A percentile compares a stretch with the other conserved stretches of the same genome.
These are phyloP conservation scores for Melaleuca quinquenervia DNA, from an alignment of 345 rosid genomes.

Conservation along the genomic window DNA sequence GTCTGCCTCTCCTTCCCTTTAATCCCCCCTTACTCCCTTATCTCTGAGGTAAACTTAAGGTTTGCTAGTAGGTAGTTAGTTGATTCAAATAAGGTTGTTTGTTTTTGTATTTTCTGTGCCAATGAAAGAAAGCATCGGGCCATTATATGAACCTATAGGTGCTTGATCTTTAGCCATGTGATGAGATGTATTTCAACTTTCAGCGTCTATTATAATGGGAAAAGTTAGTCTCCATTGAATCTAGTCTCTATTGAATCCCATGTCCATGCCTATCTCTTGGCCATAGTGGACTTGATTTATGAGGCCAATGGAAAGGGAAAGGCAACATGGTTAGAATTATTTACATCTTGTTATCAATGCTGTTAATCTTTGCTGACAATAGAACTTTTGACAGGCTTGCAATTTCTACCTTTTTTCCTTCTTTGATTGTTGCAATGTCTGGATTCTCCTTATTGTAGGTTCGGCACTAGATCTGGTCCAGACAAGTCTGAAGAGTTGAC, in stretches of 20 bases:
- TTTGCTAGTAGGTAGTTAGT: neutral
- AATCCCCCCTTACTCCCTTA: neutral
- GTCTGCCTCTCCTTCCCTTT: neutral
- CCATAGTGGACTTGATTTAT: neutral
- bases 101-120: neutral
- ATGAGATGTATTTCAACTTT: neutral
- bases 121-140: neutral
- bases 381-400: neutral
- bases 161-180: neutral
- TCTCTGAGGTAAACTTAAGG: neutral
- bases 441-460: constrained; percentile 30
- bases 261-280: neutral
- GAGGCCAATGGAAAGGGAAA: neutral
- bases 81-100: neutral
- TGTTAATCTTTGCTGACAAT: neutral
- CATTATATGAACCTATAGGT: neutral
- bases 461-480: constrained; percentile 38
- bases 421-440: neutral
- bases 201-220: neutral
- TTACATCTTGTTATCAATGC: neutral
- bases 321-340: neutral
- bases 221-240: neutral
- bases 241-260: neutral
- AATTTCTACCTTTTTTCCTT: neutral
- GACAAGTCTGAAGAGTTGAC: constrained; percentile 33